Base-by-base conservation (phyloP, 495 filamentous ascomycete genomes). In the Hypoxylon rickii region DNA sequence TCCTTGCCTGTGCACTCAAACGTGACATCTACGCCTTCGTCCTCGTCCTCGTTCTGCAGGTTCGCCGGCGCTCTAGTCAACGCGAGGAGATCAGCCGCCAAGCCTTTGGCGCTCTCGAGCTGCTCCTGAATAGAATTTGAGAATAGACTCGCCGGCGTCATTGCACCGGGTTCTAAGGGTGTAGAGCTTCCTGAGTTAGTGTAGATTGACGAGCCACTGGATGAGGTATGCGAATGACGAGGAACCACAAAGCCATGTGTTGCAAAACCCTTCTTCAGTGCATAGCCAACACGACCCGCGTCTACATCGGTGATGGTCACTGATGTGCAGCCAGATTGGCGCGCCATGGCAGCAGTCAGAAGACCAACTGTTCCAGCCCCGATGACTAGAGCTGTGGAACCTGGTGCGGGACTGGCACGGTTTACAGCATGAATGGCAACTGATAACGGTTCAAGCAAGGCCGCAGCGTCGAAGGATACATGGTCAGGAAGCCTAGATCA, bases 1-100 rank as follows among this genome's bases (percentile, higher is more conserved):
- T 92, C 89, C 44, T 93, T 90, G 37, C 92, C 92, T 0, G 92
- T 96, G 69, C 92, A 96, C 64, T 97, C 92, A 63, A 96, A 95
- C 5, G 90, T 85, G 6, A 87, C 75, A 55, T 90, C 86, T 16
- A 95, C 85, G 16, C 89, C 89, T 2, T 83, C 78, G 10, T 81
- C 72, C 10, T 77, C 75, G 18, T 78, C 76, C 0, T 81, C 79
- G 7, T 67, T 65, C 21, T 65, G 41, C 19, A 70, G 16, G 2
- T 54, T 41, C 10, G 59, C 41, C 12, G 63, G 31, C 3, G 61
- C 38, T 37, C 60, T 66, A 2, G 73, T 77, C 0, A 82, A 76
- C n/a, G 80, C 72, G 6, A 79, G 64, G 22, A 86, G 75, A 17
- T 73, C 76, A 2, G 65, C 72, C 3, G 86, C 86, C 0, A 80